A percentile compares a stretch with the other conserved stretches of the same genome.
Evolutionary conservation across 225 moss, liverwort and hornwort species (phyloP).

Genomic region (Asterella californica): DNA sequence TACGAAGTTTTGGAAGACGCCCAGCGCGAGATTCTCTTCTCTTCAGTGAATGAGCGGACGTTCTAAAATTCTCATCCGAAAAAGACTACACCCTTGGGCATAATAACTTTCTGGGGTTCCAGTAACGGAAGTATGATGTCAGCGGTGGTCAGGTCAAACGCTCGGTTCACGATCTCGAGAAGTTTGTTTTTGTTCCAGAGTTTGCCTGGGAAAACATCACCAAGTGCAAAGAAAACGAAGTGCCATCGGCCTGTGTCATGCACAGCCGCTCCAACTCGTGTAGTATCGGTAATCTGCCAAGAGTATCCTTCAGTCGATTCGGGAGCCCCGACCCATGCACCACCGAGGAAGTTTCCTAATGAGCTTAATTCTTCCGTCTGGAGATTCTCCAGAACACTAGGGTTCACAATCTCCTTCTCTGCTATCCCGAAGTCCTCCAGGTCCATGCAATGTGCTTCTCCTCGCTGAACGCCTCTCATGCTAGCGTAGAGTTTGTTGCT

Average conservation of each 20-base stretch:
- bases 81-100: not conserved
- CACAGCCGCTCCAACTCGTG: slow-evolving; percentile 1
- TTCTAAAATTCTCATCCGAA: not conserved
- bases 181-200: not conserved
- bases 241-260: not conserved
- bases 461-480: not conserved
- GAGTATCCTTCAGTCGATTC: not conserved
- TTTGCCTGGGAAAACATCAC: not conserved
- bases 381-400: not conserved
- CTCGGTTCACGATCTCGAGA: not conserved
- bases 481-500: not conserved
- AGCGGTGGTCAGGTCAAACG: not conserved
- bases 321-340: not conserved
- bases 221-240: not conserved
- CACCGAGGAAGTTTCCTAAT: not conserved
- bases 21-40: too few species aligned
- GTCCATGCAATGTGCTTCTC: not conserved
- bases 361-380: not conserved
- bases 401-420: not conserved
- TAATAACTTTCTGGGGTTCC: not conserved
- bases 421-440: not conserved
- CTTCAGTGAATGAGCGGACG: too few species aligned
- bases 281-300: not conserved
- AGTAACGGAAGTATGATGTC: not conserved
- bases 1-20: too few species aligned